Base-by-base conservation (phyloP, 345 rosid species). In the Ricinus communis region DNA sequence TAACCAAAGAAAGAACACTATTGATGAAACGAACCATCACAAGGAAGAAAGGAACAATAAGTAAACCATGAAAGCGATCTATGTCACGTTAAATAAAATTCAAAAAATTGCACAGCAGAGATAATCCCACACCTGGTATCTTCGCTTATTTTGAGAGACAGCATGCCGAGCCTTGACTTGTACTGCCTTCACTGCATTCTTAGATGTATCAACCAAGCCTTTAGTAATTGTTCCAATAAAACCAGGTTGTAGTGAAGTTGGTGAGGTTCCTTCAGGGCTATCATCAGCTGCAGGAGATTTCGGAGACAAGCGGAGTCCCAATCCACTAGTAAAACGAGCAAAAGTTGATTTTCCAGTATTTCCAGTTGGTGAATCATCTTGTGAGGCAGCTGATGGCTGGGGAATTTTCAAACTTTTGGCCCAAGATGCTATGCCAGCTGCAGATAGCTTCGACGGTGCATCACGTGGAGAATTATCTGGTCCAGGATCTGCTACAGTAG, bases 111-210 rank as follows among this genome's bases (percentile, higher is more conserved):
- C 28, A 2, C 45, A 31, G 49, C 43, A 57, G 28, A 21, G 45
- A 49, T 50, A 61, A 46, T 8, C 67, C 71, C 57, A 89, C 97
- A 89, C 97, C 97, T 89, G 94, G 76, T 87, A 89, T 85, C 97
- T 82, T 76, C 97, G 79, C 80, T 89, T 91, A 75, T 91, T 91
- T 80, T 91, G 97, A 19, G 97, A 91, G 51, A 89, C 94, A 79
- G 87, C 94, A 73, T 91, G 97, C 8, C 97, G 81, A 77, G 97
- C 97, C 87, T 86, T 91, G 66, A 91, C 93, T 78, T 91, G 97
- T 19, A 91, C 97, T 10, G 92, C 97, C 85, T 87, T 91, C 60
- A 91, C 97, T 62, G 97, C 94, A 81, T 82, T 91, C 87, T 88
- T 91, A 18, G 94, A 91, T 22, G 93, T 83, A 81, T 91, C 94